These are phyloP conservation scores for Aspergillus heteromorphus DNA, from an alignment of 495 filamentous ascomycete species.

Conservation along the genomic window DNA sequence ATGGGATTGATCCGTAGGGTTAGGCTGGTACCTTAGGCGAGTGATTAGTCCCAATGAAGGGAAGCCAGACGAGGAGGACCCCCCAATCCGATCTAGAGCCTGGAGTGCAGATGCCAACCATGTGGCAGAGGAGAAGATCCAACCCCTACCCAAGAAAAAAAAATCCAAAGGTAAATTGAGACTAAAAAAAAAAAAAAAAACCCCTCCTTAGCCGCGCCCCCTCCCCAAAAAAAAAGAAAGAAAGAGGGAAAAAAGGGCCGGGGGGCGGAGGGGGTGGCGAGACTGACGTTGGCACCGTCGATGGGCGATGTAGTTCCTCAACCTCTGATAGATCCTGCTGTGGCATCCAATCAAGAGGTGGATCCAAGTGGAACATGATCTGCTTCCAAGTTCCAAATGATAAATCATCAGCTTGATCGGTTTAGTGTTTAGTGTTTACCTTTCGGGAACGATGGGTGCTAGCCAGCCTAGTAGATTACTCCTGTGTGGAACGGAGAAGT, in stretches of 20 bases:
- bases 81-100: conserved; percentile 1
- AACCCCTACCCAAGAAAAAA: background rate
- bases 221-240: background rate
- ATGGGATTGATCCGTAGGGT: background rate
- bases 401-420: background rate
- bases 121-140: conserved; percentile 22
- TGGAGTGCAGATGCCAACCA: conserved; percentile 38
- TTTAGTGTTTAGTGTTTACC: background rate
- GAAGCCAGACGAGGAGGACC: background rate
- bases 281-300: background rate
- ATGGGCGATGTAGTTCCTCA: background rate
- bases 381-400: too few relatives aligned
- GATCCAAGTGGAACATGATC: background rate
- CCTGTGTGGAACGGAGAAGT: too few relatives aligned
- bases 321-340: background rate
- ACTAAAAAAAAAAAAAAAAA: background rate
- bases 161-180: background rate
- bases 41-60: background rate
- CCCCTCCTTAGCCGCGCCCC: too few relatives aligned
- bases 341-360: background rate
- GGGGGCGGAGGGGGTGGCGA: background rate
- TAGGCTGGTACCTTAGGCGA: conserved; percentile 10
- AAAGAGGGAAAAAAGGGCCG: background rate
- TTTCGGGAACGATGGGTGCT: background rate
- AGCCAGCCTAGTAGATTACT: too few relatives aligned